Evolutionary conservation across 805 yeast genomes (phyloP).

Genomic region (Teunomyces funiuensis): DNA sequence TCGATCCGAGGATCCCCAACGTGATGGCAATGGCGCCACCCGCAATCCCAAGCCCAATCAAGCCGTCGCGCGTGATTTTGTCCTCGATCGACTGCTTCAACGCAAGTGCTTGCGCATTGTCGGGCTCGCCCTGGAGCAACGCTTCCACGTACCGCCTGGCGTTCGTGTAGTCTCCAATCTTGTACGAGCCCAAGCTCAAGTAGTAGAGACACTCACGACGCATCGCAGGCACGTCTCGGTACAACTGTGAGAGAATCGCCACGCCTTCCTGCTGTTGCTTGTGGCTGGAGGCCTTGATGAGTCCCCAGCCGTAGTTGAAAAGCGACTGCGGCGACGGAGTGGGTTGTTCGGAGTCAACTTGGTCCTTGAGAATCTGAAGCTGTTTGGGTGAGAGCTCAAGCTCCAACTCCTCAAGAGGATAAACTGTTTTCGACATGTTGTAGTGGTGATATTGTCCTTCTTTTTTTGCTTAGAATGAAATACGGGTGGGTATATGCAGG

Average conservation of each 20-base stretch:
- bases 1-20: conserved; percentile 55
- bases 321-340: conserved; percentile 77
- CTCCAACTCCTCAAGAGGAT: conserved; percentile 42
- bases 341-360: conserved; percentile 79
- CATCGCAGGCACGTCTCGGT: conserved; percentile 75
- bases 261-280: conserved; percentile 79
- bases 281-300: conserved; percentile 66
- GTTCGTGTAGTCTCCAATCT: conserved; percentile 81
- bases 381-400: conserved; percentile 71
- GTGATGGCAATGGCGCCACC: conserved; percentile 87
- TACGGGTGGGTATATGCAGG: conserved; percentile 1
- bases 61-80: conserved; percentile 81
- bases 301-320: conserved; percentile 96
- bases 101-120: conserved; percentile 71
- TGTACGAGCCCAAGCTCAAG: conserved; percentile 81
- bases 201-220: conserved; percentile 90
- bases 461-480: neutral
- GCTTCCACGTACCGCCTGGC: conserved; percentile 85
- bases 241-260: conserved; percentile 64
- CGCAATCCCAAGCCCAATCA: conserved; percentile 83
- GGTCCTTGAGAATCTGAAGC: conserved; percentile 70
- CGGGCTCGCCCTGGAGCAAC: conserved; percentile 76
- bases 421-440: conserved; percentile 11
- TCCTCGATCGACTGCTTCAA: conserved; percentile 79
- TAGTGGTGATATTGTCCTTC: neutral